Evolutionary conservation across 306 rosid genomes (phyloP).

Genomic region (Oemleria cerasiformis): DNA sequence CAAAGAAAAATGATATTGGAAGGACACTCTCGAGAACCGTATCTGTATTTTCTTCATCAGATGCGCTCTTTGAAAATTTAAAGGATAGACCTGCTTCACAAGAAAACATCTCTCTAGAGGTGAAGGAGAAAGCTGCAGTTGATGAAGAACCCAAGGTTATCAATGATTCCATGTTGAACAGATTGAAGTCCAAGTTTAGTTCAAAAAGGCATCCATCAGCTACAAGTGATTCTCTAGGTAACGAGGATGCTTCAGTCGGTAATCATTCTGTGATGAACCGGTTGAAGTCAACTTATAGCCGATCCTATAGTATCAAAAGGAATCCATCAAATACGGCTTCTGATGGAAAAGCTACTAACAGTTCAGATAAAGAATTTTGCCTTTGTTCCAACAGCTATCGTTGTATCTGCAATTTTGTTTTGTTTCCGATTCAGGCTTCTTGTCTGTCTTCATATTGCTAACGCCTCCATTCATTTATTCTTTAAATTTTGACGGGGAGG

Average conservation of each 20-base stretch:
- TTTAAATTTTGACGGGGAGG: too few species aligned
- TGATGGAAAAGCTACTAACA: conserved; percentile 16
- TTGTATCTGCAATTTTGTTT: too few species aligned
- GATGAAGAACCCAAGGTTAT: conserved; percentile 28
- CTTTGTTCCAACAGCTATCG: too few species aligned
- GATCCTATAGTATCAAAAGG: too few species aligned
- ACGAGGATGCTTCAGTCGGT: conserved; percentile 18
- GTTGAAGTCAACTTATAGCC: conserved; percentile 60
- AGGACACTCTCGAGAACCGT: conserved; percentile 62
- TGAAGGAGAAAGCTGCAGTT: conserved; percentile 13
- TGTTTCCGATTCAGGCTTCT: too few species aligned
- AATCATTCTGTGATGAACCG: conserved; percentile 47
- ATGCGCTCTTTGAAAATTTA: conserved; percentile 27
- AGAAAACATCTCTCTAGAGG: conserved; percentile 13
- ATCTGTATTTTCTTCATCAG: conserved; percentile 33
- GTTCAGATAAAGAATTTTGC: conserved; percentile 27
- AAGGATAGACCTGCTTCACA: conserved; percentile 9
- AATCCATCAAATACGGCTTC: not conserved
- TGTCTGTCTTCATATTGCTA: too few species aligned
- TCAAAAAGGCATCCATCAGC: conserved; percentile 31
- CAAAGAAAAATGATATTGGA: conserved; percentile 38
- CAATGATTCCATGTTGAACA: conserved; percentile 43
- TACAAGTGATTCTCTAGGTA: conserved; percentile 18
- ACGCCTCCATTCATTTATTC: too few species aligned
- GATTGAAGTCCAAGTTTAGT: conserved; percentile 50